A percentile compares a stretch with the other conserved stretches of the same genome.
Conservation (phyloP, 768 basidiomycete species). For the Pseudohyphozyma bogoriensis region DNA sequence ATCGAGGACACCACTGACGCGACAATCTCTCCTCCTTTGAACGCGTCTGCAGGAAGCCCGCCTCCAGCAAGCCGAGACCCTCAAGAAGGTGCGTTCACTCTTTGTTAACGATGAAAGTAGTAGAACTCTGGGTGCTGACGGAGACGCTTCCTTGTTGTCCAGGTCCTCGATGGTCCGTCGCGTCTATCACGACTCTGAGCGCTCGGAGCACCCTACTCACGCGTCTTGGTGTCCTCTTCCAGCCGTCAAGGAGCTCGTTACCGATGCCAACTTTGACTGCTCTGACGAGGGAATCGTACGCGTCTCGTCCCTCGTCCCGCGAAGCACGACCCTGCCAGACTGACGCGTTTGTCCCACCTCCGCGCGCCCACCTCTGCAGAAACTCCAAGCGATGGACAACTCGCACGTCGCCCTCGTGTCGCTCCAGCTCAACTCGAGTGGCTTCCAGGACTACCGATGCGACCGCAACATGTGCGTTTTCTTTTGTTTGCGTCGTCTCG, state of each 20-base stretch:
- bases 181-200: slow-evolving; percentile 10
- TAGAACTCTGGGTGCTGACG: background rate
- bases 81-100: slow-evolving; percentile 54
- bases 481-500: background rate
- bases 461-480: slow-evolving; percentile 65
- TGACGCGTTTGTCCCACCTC: background rate
- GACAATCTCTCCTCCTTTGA: background rate
- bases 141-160: background rate
- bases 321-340: background rate
- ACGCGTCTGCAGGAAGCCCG: slow-evolving; percentile 57
- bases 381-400: slow-evolving; percentile 98
- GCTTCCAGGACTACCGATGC: slow-evolving; percentile 82
- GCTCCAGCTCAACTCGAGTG: slow-evolving; percentile 64
- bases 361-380: slow-evolving; percentile 39
- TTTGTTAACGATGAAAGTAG: background rate
- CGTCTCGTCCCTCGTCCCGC: background rate
- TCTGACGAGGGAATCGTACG: slow-evolving; percentile 86
- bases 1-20: too few relatives aligned
- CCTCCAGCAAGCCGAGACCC: slow-evolving; percentile 69
- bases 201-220: background rate
- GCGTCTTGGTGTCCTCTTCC: slow-evolving; percentile 2
- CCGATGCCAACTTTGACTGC: slow-evolving; percentile 96
- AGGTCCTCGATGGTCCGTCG: slow-evolving; percentile 65
- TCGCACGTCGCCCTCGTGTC: slow-evolving; percentile 96
- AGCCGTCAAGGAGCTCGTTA: slow-evolving; percentile 97